phyloP scores from a whole-genome alignment of 192 early-diverging fungal genomes.

The Linnemannia exigua region DNA sequence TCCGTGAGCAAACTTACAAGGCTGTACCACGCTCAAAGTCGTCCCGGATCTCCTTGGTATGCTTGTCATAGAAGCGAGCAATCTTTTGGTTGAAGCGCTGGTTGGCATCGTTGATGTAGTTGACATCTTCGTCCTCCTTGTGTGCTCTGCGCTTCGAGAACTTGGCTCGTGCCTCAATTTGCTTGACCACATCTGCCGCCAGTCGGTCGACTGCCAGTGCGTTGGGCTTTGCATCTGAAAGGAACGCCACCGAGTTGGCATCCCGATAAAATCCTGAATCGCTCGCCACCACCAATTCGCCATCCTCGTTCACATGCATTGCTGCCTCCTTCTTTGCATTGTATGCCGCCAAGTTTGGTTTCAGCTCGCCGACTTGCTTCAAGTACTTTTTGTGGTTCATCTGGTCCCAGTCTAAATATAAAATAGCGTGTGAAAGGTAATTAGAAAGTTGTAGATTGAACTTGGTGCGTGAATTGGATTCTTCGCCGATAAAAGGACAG shows the following conservation, averaged over 20 bases:
- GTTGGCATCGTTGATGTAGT: conserved; percentile 98
- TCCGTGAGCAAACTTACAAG: conserved; percentile 61
- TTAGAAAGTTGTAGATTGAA: neutral
- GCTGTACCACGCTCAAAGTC: conserved; percentile 91
- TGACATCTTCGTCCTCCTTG: conserved; percentile 89
- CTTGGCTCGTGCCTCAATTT: conserved; percentile 73
- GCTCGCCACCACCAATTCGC: conserved; percentile 48
- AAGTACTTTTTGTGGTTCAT: conserved; percentile 92
- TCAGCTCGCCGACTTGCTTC: conserved; percentile 81
- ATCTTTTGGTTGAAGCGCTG: conserved; percentile 98
- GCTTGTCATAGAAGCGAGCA: conserved; percentile 93
- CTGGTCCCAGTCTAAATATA: conserved; percentile 79
- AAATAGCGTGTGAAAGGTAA: conserved; percentile 7
- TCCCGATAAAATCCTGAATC: conserved; percentile 72
- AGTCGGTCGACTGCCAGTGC: conserved; percentile 77
- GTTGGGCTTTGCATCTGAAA: conserved; percentile 71
- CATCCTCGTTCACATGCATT: conserved; percentile 57
- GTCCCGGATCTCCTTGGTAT: conserved; percentile 94
- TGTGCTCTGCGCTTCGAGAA: conserved; percentile 76
- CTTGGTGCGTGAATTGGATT: neutral
- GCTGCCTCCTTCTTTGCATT: conserved; percentile 72
- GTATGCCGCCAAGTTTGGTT: conserved; percentile 86
- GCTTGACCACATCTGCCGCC: conserved; percentile 79
- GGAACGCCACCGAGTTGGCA: conserved; percentile 78
- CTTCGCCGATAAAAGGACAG: no score